Evolutionary conservation across 1,284 basidiomycete species (phyloP).

Genomic region (Ustilago curta): DNA sequence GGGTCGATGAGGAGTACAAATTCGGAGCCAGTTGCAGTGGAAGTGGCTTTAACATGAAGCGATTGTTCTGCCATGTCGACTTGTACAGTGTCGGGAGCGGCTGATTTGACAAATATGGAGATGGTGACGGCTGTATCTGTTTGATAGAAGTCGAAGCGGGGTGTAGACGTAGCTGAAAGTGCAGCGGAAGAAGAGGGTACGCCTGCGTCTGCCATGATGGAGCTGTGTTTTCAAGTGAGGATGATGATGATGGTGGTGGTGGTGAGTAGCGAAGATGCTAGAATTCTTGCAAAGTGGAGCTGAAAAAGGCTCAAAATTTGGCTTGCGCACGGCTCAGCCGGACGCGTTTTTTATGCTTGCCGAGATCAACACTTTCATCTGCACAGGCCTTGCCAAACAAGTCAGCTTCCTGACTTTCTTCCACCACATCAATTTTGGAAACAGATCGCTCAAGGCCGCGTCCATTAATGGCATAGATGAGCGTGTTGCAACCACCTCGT

Average conservation of each 20-base stretch:
- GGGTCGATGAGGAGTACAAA: slow-evolving; percentile 40
- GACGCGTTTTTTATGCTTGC: too few species aligned
- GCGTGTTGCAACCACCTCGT: slow-evolving; percentile 15
- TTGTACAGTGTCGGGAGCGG: slow-evolving; percentile 39
- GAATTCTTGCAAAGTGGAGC: slow-evolving; percentile 16
- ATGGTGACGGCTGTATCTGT: slow-evolving; percentile 61
- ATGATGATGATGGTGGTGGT: slow-evolving; percentile 14
- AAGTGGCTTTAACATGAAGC: slow-evolving; percentile 28
- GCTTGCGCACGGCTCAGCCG: too few species aligned
- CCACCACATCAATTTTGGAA: neutral
- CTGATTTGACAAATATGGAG: slow-evolving; percentile 62
- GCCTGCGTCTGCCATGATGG: slow-evolving; percentile 16
- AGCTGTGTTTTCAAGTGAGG: neutral
- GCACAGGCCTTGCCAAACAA: neutral
- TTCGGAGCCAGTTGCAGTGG: slow-evolving; percentile 30
- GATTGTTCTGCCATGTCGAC: slow-evolving; percentile 33
- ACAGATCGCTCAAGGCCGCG: neutral
- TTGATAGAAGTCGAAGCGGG: slow-evolving; percentile 68
- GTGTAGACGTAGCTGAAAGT: slow-evolving; percentile 11
- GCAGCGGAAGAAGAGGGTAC: slow-evolving; percentile 4
- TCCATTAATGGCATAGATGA: slow-evolving; percentile 14
- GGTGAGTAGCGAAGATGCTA: slow-evolving; percentile 21
- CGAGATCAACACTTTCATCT: neutral
- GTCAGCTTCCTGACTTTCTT: slow-evolving; percentile 8
- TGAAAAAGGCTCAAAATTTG: neutral